Conservation (phyloP, 1,284 basidiomycete genomes). For the Hypsizygus ulmarius region DNA sequence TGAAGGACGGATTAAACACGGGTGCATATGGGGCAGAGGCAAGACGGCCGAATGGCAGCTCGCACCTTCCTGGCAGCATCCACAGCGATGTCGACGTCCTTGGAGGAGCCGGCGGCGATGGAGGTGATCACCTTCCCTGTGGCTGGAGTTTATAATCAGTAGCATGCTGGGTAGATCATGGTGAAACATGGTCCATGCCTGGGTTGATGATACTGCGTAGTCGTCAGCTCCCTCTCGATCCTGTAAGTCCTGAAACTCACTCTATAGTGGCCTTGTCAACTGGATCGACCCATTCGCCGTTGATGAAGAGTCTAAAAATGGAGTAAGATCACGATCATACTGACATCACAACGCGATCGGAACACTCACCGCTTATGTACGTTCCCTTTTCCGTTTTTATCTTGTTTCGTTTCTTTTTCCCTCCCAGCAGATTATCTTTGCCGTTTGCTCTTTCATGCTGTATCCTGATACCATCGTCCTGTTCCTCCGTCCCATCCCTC, state of each 20-base stretch:
- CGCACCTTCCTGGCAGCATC: slow-evolving; percentile 5
- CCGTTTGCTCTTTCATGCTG: too few relatives aligned
- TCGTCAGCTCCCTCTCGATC: not conserved
- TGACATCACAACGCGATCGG: too few relatives aligned
- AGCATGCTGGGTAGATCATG: not conserved
- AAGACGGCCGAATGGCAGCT: too few relatives aligned
- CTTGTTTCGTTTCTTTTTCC: too few relatives aligned
- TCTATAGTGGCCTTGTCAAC: not conserved
- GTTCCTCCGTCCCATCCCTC: too few relatives aligned
- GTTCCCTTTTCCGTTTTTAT: too few relatives aligned
- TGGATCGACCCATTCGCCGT: not conserved
- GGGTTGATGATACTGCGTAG: not conserved
- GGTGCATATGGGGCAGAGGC: too few relatives aligned
- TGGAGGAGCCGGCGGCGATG: slow-evolving; percentile 2
- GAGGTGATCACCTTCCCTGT: slow-evolving; percentile 8
- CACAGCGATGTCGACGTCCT: slow-evolving; percentile 11
- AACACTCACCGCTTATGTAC: too few relatives aligned
- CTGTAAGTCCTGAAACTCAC: not conserved
- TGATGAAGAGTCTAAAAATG: not conserved
- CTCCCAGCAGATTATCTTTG: too few relatives aligned
- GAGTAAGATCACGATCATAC: not conserved
- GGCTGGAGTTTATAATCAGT: not conserved
- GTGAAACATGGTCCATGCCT: not conserved
- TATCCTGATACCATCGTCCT: too few relatives aligned
- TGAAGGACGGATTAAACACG: too few relatives aligned